phyloP scores from a whole-genome alignment of 768 basidiomycete genomes.

The Pleurotus tuber-regium region DNA sequence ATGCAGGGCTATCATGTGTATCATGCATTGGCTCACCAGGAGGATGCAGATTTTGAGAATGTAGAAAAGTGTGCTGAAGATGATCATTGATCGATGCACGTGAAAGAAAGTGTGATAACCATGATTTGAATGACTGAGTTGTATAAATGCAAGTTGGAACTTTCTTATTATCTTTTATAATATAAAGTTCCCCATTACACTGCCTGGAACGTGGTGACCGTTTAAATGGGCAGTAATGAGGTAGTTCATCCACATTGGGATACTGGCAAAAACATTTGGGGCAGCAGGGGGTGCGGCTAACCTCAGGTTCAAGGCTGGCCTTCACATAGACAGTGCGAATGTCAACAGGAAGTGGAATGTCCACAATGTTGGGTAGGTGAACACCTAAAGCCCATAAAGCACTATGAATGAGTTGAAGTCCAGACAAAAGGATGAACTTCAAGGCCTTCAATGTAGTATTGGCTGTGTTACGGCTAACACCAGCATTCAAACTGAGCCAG shows the following conservation, averaged over 20 bases:
- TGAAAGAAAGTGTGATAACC: constrained; percentile 26
- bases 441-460: constrained; percentile 19
- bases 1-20: constrained; percentile 27
- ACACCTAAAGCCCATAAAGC: constrained; percentile 13
- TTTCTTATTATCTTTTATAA: constrained; percentile 11
- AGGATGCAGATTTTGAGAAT: constrained; percentile 1
- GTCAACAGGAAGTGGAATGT: constrained; percentile 19
- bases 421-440: constrained; percentile 16
- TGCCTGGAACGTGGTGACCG: constrained; percentile 15
- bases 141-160: constrained; percentile 21
- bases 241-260: constrained; percentile 11
- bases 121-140: constrained; percentile 24
- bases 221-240: constrained; percentile 16
- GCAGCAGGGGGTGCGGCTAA: constrained; percentile 23
- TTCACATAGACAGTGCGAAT: constrained; percentile 19
- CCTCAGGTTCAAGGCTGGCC: constrained; percentile 18
- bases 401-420: constrained; percentile 12
- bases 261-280: constrained; percentile 22
- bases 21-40: constrained; percentile 16
- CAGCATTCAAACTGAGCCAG: constrained; percentile 22
- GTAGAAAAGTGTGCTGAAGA: constrained; percentile 15
- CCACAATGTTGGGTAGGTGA: neutral
- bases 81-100: constrained; percentile 17
- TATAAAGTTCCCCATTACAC: constrained; percentile 22
- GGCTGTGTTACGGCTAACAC: constrained; percentile 18